Conservation (phyloP, 2,329 filamentous ascomycete species). For the Conoideocrella luteorostrata region DNA sequence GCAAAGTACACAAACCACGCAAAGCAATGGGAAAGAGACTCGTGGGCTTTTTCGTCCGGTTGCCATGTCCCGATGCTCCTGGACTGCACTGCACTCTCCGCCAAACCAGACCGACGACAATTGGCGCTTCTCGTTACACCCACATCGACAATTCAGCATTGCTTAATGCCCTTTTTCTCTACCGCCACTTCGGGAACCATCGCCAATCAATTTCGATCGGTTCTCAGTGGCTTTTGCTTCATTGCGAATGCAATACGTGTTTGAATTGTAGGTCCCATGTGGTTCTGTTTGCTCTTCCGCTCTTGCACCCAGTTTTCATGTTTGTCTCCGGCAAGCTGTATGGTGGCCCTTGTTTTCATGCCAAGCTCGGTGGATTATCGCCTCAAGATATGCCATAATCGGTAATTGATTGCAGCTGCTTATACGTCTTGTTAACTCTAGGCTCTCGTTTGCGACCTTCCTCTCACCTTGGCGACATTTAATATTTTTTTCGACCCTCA, state of each 20-base stretch:
- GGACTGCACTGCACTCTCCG: neutral
- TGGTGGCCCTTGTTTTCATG: neutral
- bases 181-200: neutral
- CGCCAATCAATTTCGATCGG: constrained; percentile 1
- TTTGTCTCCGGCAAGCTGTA: neutral
- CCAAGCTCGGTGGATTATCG: neutral
- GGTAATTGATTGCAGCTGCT: neutral
- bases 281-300: neutral
- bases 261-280: constrained; percentile 19
- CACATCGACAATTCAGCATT: constrained; percentile 19
- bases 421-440: neutral
- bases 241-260: constrained; percentile 22
- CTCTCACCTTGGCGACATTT: neutral
- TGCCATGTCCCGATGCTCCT: too few relatives aligned
- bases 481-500: neutral
- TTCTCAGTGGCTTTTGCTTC: constrained; percentile 9
- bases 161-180: constrained; percentile 17
- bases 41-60: too few relatives aligned
- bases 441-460: neutral
- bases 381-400: too few relatives aligned
- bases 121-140: constrained; percentile 10
- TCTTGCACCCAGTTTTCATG: neutral
- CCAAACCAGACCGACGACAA: neutral
- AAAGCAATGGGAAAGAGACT: constrained; percentile 8
- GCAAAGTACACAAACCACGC: constrained; percentile 29